Evolutionary conservation across 108 stramenopile species (phyloP), one percentile per base, ranked within the genome.

Genomic region (Pseudonitzschia multiseries): DNA sequence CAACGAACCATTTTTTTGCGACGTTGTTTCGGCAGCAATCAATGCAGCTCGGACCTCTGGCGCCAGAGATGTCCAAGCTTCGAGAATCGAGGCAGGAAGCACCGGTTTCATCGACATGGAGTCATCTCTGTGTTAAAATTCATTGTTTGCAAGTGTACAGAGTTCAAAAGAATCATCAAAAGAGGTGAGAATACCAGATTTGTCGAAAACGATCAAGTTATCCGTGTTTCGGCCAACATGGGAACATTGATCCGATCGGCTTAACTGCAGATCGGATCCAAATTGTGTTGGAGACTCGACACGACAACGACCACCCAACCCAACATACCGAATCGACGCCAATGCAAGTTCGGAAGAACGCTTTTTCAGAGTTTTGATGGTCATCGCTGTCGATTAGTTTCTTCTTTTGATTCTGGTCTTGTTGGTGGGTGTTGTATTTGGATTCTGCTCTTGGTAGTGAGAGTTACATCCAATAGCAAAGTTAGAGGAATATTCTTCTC

Each of bases 1-100:
- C 61, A 62, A 31, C 28, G 79, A 40, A 36, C 62, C 61, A 66
- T 62, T 18, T 20, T n/a, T 62, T 20, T 62, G 61, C 21, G 70
- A 63, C 5, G 66, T 72, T 53, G 87, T 57, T 81, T 94, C 93
- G 8, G 86, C 71, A 12, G 79, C 68, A 28, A 94, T 72, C 20
- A 94, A 64, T 18, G 89, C 87, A 2, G 84, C 81, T 50, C 90
- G 83, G 22, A 94, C 83, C 15, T 83, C 83, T 18, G 85, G 75
- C 13, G 75, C 57, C 28, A 94, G 75, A 63, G 90, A 85, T 42
- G 81, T 75, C 93, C 93, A 94, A 57, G 88, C 85, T 22, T 89
- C 84, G 4, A 88, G n/a, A 24, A 94, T 75, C 9, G 85, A 82
- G 36, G 82, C 69, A 36, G 93, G 87, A 13, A 93, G 78, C 21